Evolutionary conservation across 1,284 basidiomycete genomes (phyloP).

Genomic region (Puccinia polysora): DNA sequence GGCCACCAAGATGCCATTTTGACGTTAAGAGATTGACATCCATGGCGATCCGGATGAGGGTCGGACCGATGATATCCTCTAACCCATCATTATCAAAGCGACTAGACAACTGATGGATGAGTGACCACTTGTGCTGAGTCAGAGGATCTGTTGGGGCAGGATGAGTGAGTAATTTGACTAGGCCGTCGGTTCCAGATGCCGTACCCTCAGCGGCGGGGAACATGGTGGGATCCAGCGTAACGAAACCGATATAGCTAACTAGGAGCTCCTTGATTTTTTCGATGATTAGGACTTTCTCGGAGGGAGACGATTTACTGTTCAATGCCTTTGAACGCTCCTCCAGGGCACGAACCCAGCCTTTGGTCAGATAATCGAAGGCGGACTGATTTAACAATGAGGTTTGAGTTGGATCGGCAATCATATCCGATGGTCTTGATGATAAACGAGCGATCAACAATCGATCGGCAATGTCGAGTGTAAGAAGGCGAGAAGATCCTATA

Average conservation of each 20-base stretch:
- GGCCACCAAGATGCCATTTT: slow-evolving; percentile 37
- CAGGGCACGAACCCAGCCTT: slow-evolving; percentile 82
- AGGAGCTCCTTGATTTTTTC: slow-evolving; percentile 73
- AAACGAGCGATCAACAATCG: slow-evolving; percentile 79
- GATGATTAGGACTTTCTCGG: slow-evolving; percentile 60
- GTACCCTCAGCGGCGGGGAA: slow-evolving; percentile 74
- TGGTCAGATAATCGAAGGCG: slow-evolving; percentile 81
- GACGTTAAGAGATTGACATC: slow-evolving; percentile 13
- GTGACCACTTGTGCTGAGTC: slow-evolving; percentile 61
- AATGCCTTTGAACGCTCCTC: slow-evolving; percentile 57
- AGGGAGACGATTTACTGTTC: slow-evolving; percentile 60
- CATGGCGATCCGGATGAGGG: slow-evolving; percentile 56
- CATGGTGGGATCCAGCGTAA: slow-evolving; percentile 82
- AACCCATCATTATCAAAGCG: slow-evolving; percentile 63
- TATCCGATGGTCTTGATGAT: slow-evolving; percentile 68
- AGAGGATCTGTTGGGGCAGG: slow-evolving; percentile 49
- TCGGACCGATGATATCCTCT: slow-evolving; percentile 57
- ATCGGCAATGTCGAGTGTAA: slow-evolving; percentile 59
- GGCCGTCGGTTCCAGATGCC: slow-evolving; percentile 62
- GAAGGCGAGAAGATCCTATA: slow-evolving; percentile 44
- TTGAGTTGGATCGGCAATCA: slow-evolving; percentile 79
- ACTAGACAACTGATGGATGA: slow-evolving; percentile 66
- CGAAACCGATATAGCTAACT: slow-evolving; percentile 83
- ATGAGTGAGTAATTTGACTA: slow-evolving; percentile 68
- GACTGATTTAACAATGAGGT: slow-evolving; percentile 74